Conservation (phyloP, 1,284 basidiomycete genomes). For the Coriolopsis trogii region DNA sequence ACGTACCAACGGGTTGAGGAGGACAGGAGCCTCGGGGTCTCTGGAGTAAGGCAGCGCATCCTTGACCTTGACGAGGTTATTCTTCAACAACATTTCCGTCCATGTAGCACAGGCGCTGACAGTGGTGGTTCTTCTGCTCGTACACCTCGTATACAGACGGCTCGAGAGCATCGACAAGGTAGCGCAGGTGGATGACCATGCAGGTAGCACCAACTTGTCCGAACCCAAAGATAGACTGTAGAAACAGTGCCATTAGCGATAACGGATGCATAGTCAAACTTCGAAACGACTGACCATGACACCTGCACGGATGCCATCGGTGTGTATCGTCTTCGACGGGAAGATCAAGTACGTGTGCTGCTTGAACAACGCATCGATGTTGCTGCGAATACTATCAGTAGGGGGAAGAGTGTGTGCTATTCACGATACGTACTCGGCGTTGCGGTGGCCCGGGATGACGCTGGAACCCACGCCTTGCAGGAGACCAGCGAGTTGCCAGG, state of each 20-base stretch:
- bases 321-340: slow-evolving; percentile 95
- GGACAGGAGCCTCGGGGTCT: slow-evolving; percentile 87
- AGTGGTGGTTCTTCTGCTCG: slow-evolving; percentile 66
- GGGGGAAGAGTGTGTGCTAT: not conserved
- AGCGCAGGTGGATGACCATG: slow-evolving; percentile 89
- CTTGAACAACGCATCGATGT: slow-evolving; percentile 92
- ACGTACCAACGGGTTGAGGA: slow-evolving; percentile 93
- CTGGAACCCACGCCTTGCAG: slow-evolving; percentile 87
- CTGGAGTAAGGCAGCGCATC: slow-evolving; percentile 89
- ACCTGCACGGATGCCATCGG: slow-evolving; percentile 89
- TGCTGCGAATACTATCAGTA: slow-evolving; percentile 50
- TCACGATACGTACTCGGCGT: slow-evolving; percentile 76
- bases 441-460: slow-evolving; percentile 95
- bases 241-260: slow-evolving; percentile 13
- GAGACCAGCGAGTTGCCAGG: slow-evolving; percentile 96
- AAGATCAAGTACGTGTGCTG: slow-evolving; percentile 93
- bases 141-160: slow-evolving; percentile 78
- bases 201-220: slow-evolving; percentile 97
- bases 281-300: slow-evolving; percentile 63
- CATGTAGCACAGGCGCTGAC: slow-evolving; percentile 84
- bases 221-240: slow-evolving; percentile 95
- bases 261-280: not conserved
- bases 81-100: slow-evolving; percentile 93
- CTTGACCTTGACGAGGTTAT: slow-evolving; percentile 95
- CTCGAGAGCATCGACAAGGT: slow-evolving; percentile 85